These are phyloP conservation scores for Aspergillus caelatus DNA, from an alignment of 2,329 filamentous ascomycete species.

Conservation along the genomic window DNA sequence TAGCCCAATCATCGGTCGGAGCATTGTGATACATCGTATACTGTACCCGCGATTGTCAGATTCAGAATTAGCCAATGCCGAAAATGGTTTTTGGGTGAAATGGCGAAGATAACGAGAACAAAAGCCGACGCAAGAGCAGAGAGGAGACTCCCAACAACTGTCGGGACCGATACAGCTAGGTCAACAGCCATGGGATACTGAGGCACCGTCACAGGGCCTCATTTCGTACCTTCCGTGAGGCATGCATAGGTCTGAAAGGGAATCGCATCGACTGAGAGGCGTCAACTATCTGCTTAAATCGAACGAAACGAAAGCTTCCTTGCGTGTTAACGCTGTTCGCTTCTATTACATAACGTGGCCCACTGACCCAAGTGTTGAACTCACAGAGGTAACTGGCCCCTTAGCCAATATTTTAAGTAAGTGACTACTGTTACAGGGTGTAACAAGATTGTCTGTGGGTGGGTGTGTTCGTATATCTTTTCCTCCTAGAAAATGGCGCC, in stretches of 20 bases:
- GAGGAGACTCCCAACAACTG: not conserved
- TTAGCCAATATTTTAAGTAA: not conserved
- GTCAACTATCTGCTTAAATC: not conserved
- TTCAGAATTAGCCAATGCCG: slow-evolving; percentile 1
- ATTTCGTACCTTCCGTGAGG: not conserved
- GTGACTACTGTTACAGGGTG: not conserved
- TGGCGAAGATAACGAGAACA: not conserved
- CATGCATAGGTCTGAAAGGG: not conserved
- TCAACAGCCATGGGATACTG: not conserved
- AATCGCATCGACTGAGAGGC: not conserved
- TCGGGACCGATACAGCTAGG: not conserved
- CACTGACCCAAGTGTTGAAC: not conserved
- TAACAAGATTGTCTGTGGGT: not conserved
- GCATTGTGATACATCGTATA: not conserved
- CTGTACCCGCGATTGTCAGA: not conserved
- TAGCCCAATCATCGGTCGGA: not conserved
- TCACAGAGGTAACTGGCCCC: not conserved
- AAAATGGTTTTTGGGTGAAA: not conserved
- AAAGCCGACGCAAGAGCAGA: not conserved
- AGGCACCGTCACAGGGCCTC: not conserved
- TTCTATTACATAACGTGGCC: not conserved
- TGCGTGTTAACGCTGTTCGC: not conserved
- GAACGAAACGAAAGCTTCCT: not conserved
- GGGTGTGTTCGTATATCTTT: not conserved
- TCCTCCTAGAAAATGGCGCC: not conserved